Evolutionary conservation across 345 rosid species (phyloP).

Genomic region (Citrus maxima): DNA sequence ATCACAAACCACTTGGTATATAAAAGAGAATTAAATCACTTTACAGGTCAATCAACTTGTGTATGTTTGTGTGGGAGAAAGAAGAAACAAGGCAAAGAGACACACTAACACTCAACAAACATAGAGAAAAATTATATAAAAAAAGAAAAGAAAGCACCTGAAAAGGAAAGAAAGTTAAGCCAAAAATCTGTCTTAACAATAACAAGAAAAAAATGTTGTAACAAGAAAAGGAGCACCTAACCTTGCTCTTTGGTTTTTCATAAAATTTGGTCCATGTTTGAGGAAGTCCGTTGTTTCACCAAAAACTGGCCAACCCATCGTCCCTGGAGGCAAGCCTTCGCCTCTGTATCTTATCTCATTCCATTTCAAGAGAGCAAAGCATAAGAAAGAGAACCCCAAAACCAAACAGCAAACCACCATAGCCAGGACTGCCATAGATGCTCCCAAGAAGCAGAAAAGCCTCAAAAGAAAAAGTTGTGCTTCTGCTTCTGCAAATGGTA

Average conservation of each 20-base stretch:
- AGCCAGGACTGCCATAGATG: slow-evolving; percentile 50
- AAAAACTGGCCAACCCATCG: slow-evolving; percentile 92
- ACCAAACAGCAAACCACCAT: slow-evolving; percentile 23
- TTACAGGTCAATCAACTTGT: slow-evolving; percentile 9
- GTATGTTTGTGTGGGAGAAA: background rate
- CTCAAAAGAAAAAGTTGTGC: background rate
- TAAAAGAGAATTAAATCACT: background rate
- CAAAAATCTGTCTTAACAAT: background rate
- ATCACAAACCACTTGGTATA: slow-evolving; percentile 6
- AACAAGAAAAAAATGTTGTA: background rate
- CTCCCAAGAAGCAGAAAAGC: slow-evolving; percentile 1
- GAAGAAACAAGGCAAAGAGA: background rate
- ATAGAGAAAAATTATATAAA: background rate
- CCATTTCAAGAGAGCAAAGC: slow-evolving; percentile 67
- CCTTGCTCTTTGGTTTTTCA: slow-evolving; percentile 71
- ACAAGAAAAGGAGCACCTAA: slow-evolving; percentile 5
- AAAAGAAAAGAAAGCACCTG: background rate
- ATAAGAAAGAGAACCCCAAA: slow-evolving; percentile 30
- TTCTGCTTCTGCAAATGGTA: slow-evolving; percentile 9
- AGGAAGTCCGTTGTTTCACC: slow-evolving; percentile 84
- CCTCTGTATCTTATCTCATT: slow-evolving; percentile 57
- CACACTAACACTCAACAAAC: slow-evolving; percentile 1
- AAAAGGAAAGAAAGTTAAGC: background rate
- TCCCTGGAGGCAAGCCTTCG: slow-evolving; percentile 75
- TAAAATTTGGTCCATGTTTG: slow-evolving; percentile 74